Percentiles rank a stretch among this genome's conserved stretches.
Conservation (phyloP, 306 rosid genomes). For the Cicer pinnatifidum region DNA sequence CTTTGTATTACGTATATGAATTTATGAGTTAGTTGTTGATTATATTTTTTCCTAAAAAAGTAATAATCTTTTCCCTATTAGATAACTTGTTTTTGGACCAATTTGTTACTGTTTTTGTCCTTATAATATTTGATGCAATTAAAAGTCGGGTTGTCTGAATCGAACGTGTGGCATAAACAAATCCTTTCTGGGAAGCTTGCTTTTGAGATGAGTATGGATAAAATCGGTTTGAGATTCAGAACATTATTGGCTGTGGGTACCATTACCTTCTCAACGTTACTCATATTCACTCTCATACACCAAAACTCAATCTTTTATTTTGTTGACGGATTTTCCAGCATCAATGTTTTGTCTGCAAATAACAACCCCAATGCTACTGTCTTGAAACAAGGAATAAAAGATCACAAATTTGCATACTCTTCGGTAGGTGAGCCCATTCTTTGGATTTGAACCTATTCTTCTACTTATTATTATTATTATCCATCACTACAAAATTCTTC, state of each 20-base stretch:
- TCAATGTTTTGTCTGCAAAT: slow-evolving; percentile 15
- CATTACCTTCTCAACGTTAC: slow-evolving; percentile 32
- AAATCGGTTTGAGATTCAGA: slow-evolving; percentile 39
- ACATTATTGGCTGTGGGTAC: slow-evolving; percentile 27
- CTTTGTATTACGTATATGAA: too few relatives aligned
- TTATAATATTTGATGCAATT: too few relatives aligned
- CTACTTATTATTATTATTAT: background rate
- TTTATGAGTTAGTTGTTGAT: too few relatives aligned
- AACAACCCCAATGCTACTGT: background rate
- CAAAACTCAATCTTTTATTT: slow-evolving; percentile 37
- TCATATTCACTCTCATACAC: slow-evolving; percentile 39
- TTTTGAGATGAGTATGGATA: slow-evolving; percentile 35
- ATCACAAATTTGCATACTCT: slow-evolving; percentile 8
- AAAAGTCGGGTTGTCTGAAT: too few relatives aligned
- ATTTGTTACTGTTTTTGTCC: too few relatives aligned
- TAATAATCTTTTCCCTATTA: too few relatives aligned
- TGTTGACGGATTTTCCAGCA: slow-evolving; percentile 42
- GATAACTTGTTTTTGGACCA: too few relatives aligned
- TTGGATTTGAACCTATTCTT: background rate
- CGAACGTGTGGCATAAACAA: too few relatives aligned
- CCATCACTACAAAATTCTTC: background rate
- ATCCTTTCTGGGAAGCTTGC: too few relatives aligned
- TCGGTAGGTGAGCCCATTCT: slow-evolving; percentile 41
- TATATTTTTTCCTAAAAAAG: too few relatives aligned
- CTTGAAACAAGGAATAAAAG: background rate